Percentiles rank a stretch among this genome's conserved stretches.
Evolutionary conservation across 768 basidiomycete species (phyloP).

Genomic region (Boletus patriciae): DNA sequence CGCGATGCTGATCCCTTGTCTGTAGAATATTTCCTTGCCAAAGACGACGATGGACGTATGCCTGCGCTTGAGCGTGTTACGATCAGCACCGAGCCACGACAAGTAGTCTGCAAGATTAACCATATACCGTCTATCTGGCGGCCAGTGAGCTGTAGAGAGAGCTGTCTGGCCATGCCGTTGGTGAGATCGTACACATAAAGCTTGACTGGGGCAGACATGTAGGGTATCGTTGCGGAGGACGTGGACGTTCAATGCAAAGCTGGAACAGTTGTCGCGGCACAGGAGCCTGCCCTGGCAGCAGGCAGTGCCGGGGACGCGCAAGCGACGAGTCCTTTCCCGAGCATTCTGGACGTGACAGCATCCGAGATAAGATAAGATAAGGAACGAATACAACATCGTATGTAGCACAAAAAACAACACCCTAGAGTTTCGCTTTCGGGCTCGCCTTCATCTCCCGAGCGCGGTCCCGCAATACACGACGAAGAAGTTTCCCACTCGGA

Average conservation of each 20-base stretch:
- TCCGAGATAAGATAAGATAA: slow-evolving; percentile 25
- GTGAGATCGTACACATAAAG: slow-evolving; percentile 92
- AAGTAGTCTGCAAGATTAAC: slow-evolving; percentile 41
- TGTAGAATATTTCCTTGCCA: slow-evolving; percentile 86
- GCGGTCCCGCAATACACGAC: slow-evolving; percentile 52
- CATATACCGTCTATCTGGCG: slow-evolving; percentile 93
- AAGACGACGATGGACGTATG: slow-evolving; percentile 92
- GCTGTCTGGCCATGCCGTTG: slow-evolving; percentile 75
- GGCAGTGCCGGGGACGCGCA: slow-evolving; percentile 20
- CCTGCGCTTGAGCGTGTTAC: slow-evolving; percentile 44
- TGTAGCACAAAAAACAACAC: neutral
- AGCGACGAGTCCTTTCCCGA: neutral
- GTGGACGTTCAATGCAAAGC: neutral
- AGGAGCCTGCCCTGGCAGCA: slow-evolving; percentile 1
- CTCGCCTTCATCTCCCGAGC: slow-evolving; percentile 35
- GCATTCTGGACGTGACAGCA: neutral
- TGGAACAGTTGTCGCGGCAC: neutral
- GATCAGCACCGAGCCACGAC: slow-evolving; percentile 6
- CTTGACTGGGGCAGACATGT: slow-evolving; percentile 50
- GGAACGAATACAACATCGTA: no score
- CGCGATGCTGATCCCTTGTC: slow-evolving; percentile 76
- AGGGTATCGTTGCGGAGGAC: neutral
- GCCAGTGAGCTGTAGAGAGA: slow-evolving; percentile 82
- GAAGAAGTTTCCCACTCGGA: slow-evolving; percentile 59
- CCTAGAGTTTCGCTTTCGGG: slow-evolving; percentile 27